phyloP scores from a whole-genome alignment of 805 yeast species.

The Yamadazyma sp. region DNA sequence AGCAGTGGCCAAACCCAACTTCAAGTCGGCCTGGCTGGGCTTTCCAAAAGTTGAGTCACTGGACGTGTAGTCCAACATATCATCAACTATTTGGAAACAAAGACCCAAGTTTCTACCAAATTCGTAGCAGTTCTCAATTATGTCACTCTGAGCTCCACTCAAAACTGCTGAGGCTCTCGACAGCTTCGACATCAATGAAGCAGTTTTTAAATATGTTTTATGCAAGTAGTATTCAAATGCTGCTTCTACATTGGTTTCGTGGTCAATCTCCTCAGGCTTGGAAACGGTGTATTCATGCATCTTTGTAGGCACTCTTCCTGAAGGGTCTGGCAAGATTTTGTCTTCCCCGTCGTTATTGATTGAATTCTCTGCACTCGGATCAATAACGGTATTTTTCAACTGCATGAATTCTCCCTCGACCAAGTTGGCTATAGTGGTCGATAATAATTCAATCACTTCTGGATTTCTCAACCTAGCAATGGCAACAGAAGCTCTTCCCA shows the following conservation, averaged over 20 bases:
- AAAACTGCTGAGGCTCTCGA: slow-evolving; percentile 91
- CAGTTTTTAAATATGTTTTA: slow-evolving; percentile 94
- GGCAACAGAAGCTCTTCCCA: slow-evolving; percentile 96
- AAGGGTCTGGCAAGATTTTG: slow-evolving; percentile 51
- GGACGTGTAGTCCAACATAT: slow-evolving; percentile 92
- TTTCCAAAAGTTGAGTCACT: slow-evolving; percentile 84
- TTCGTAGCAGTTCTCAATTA: slow-evolving; percentile 84
- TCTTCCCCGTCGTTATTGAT: slow-evolving; percentile 49
- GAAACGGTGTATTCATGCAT: slow-evolving; percentile 58
- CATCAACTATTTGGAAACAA: slow-evolving; percentile 96
- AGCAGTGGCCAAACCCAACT: slow-evolving; percentile 94
- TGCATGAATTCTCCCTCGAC: slow-evolving; percentile 99
- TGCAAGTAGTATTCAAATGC: slow-evolving; percentile 94
- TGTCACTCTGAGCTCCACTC: slow-evolving; percentile 72
- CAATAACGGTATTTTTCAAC: slow-evolving; percentile 83
- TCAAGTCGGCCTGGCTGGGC: slow-evolving; percentile 93
- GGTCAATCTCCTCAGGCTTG: slow-evolving; percentile 43
- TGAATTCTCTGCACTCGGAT: slow-evolving; percentile 42
- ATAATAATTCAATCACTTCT: slow-evolving; percentile 94
- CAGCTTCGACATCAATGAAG: slow-evolving; percentile 89
- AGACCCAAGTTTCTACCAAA: slow-evolving; percentile 92
- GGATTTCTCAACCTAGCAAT: slow-evolving; percentile 90
- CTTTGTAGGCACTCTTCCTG: slow-evolving; percentile 61
- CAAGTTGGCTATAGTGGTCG: slow-evolving; percentile 93
- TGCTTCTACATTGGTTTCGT: slow-evolving; percentile 68